These are phyloP conservation scores for Brettanomyces anomalus DNA, from an alignment of 805 yeast species.

Conservation along the genomic window DNA sequence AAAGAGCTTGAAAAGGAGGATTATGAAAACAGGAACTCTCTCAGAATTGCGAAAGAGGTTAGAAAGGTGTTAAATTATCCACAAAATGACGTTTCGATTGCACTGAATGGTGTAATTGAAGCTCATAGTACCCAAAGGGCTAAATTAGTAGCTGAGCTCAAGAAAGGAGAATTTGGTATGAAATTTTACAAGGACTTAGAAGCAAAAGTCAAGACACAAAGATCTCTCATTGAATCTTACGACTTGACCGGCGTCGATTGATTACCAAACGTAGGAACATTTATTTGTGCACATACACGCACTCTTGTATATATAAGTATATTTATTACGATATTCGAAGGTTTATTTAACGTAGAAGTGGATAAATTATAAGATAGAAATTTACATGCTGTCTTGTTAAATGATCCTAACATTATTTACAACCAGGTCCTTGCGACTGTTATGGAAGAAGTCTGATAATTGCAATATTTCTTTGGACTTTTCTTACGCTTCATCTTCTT, in stretches of 20 bases:
- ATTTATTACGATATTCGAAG: too few species aligned
- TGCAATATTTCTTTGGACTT: too few species aligned
- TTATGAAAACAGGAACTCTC: slow-evolving; percentile 70
- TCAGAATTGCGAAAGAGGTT: slow-evolving; percentile 73
- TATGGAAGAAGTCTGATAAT: too few species aligned
- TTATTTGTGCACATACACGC: too few species aligned
- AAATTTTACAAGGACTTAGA: slow-evolving; percentile 41
- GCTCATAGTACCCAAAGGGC: slow-evolving; percentile 49
- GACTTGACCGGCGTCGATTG: slow-evolving; percentile 3
- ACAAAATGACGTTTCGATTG: slow-evolving; percentile 66
- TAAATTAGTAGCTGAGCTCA: slow-evolving; percentile 40
- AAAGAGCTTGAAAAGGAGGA: slow-evolving; percentile 56
- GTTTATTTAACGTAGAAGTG: too few species aligned
- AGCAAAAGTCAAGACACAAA: slow-evolving; percentile 17
- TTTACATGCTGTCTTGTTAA: too few species aligned
- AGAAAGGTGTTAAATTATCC: slow-evolving; percentile 76
- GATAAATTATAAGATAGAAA: too few species aligned
- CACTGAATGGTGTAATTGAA: slow-evolving; percentile 60
- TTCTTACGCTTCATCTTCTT: too few species aligned
- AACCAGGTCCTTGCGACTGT: too few species aligned
- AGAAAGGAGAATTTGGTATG: slow-evolving; percentile 46
- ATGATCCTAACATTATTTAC: too few species aligned
- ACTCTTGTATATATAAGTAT: too few species aligned
- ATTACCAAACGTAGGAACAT: background rate
- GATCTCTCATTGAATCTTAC: slow-evolving; percentile 6